phyloP scores from a whole-genome alignment of 2,329 filamentous ascomycete species.

The Clonostachys byssicola region DNA sequence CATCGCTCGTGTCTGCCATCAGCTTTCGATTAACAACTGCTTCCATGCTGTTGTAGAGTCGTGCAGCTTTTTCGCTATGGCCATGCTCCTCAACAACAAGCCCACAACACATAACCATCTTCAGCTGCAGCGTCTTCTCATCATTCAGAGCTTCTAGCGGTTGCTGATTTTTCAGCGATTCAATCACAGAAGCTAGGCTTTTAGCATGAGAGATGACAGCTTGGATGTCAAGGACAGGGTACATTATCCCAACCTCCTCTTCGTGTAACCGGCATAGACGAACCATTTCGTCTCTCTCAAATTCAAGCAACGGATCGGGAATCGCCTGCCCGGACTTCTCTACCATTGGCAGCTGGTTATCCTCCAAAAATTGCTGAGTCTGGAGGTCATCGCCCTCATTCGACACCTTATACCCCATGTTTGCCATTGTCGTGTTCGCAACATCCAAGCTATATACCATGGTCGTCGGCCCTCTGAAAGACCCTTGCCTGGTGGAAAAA shows the following conservation, averaged over 20 bases:
- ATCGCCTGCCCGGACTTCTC: background rate
- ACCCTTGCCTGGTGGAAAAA: conserved; percentile 50
- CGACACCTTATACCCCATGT: conserved; percentile 76
- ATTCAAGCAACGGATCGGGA: conserved; percentile 71
- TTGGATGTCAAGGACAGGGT: conserved; percentile 76
- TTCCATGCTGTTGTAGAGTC: conserved; percentile 74
- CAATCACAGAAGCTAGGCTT: conserved; percentile 68
- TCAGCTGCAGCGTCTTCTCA: conserved; percentile 64
- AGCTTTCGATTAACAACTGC: conserved; percentile 63
- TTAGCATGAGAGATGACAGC: conserved; percentile 66
- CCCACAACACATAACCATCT: conserved; percentile 77
- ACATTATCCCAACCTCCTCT: conserved; percentile 90
- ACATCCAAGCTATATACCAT: conserved; percentile 82
- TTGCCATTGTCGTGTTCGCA: conserved; percentile 80
- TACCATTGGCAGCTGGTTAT: background rate
- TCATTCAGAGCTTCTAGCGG: conserved; percentile 36
- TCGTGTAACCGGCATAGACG: conserved; percentile 77
- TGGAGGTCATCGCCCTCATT: conserved; percentile 41
- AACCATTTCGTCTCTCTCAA: conserved; percentile 75
- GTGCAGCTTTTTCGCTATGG: conserved; percentile 68
- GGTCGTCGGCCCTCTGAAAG: conserved; percentile 82
- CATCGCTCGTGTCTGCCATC: conserved; percentile 46
- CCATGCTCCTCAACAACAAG: conserved; percentile 76
- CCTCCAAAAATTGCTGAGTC: background rate
- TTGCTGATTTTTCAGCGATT: conserved; percentile 34